Evolutionary conservation across 768 basidiomycete genomes (phyloP).

Genomic region (Cystofilobasidium ferigula): DNA sequence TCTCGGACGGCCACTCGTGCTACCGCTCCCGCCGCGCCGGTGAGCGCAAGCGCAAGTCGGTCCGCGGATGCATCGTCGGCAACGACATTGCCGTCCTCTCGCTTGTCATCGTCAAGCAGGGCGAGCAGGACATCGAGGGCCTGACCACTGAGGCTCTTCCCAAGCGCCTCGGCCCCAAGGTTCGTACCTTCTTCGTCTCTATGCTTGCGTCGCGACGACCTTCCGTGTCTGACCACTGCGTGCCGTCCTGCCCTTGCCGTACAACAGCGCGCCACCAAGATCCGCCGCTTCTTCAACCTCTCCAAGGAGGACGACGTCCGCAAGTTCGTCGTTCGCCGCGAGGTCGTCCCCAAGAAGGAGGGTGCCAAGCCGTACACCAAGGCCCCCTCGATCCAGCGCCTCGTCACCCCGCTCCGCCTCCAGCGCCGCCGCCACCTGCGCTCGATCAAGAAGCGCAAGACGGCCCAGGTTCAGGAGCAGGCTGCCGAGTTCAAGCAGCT

Average conservation of each 20-base stretch:
- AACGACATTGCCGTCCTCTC: constrained; percentile 92
- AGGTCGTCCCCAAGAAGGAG: constrained; percentile 83
- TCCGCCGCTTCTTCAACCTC: constrained; percentile 93
- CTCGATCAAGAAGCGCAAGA: constrained; percentile 73
- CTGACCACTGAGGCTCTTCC: constrained; percentile 85
- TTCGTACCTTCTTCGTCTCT: constrained; percentile 2
- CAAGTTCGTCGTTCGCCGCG: constrained; percentile 89
- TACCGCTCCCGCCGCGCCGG: constrained; percentile 83
- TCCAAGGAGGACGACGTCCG: constrained; percentile 96
- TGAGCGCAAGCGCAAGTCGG: constrained; percentile 97
- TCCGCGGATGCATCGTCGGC: constrained; percentile 95
- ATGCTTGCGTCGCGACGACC: not conserved
- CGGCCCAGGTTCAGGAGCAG: constrained; percentile 87
- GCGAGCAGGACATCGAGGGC: constrained; percentile 76
- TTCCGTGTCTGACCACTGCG: too few relatives aligned
- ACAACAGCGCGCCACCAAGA: constrained; percentile 61
- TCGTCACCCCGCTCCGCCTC: constrained; percentile 87
- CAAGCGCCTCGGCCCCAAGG: constrained; percentile 92
- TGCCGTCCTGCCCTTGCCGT: not conserved
- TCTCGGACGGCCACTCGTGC: constrained; percentile 94
- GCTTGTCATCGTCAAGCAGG: constrained; percentile 91
- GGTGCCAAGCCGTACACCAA: constrained; percentile 88
- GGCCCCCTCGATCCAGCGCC: constrained; percentile 94
- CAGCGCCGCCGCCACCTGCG: constrained; percentile 90
- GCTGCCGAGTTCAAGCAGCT: constrained; percentile 44